A percentile compares a stretch with the other conserved stretches of the same genome.
phyloP scores from a whole-genome alignment of 225 moss, liverwort and hornwort genomes.

The Ulota crispa region DNA sequence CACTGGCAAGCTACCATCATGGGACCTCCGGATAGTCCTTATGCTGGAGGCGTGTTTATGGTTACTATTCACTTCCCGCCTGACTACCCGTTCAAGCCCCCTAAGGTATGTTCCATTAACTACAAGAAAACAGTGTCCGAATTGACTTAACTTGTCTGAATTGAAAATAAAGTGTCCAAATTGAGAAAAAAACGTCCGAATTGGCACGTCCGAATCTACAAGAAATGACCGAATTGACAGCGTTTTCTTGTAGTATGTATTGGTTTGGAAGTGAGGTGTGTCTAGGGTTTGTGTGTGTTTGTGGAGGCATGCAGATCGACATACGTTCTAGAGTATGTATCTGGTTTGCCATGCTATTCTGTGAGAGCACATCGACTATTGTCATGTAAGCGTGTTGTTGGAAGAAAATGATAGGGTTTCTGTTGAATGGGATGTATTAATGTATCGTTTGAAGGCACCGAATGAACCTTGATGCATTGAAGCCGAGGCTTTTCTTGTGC shows the following conservation, averaged over 20 bases:
- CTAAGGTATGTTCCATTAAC: no score
- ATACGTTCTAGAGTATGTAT: background rate
- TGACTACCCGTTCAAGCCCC: conserved; percentile 92
- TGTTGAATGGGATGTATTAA: background rate
- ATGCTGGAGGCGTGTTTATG: conserved; percentile 90
- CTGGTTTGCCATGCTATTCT: background rate
- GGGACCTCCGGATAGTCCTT: conserved; percentile 52
- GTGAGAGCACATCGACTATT: background rate
- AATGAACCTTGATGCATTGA: background rate
- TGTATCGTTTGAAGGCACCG: background rate
- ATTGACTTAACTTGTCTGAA: no score
- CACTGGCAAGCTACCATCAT: conserved; percentile 30
- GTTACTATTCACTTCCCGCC: conserved; percentile 33
- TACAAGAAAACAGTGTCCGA: no score
- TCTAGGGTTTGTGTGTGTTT: background rate
- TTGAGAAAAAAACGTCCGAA: no score
- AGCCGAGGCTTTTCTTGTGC: background rate
- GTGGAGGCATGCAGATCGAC: background rate
- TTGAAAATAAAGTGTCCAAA: no score
- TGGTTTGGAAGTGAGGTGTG: background rate
- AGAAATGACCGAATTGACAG: no score
- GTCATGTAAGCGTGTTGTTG: background rate
- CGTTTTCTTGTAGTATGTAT: no score
- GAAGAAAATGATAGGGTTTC: background rate
- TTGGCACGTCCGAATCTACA: no score